These are phyloP conservation scores for Tagetes patula DNA, from an alignment of 129 eudicot species.

Conservation along the genomic window DNA sequence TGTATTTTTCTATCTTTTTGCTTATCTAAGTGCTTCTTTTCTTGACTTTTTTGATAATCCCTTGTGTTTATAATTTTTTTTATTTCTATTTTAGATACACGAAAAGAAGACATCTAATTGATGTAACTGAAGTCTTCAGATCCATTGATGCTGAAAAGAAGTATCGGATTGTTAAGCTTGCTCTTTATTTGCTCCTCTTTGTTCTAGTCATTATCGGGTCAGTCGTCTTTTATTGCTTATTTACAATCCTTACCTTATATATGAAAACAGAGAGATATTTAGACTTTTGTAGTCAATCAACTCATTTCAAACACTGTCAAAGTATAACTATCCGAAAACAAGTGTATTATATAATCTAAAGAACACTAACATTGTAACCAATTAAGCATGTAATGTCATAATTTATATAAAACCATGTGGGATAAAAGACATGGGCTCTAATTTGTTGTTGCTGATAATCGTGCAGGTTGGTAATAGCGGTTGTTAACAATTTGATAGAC, in stretches of 20 bases:
- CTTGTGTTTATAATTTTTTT: not conserved
- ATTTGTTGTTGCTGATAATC: conserved; percentile 18
- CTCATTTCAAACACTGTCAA: not conserved
- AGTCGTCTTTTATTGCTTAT: conserved; percentile 14
- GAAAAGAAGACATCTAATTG: conserved; percentile 69
- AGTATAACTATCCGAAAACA: not conserved
- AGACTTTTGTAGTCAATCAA: not conserved
- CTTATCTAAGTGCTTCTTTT: not conserved
- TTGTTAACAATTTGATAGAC: conserved; percentile 45
- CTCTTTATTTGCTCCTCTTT: conserved; percentile 57
- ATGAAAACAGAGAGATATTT: not conserved
- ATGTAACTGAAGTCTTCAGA: conserved; percentile 81
- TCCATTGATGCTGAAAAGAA: conserved; percentile 62
- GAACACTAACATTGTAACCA: not conserved
- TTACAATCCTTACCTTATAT: not conserved
- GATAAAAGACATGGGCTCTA: not conserved
- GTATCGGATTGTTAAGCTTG: conserved; percentile 61
- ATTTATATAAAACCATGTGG: not conserved
- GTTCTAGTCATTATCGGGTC: conserved; percentile 70
- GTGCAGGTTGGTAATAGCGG: conserved; percentile 48
- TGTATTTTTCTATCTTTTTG: not conserved
- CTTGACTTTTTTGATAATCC: not conserved
- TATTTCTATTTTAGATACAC: conserved; percentile 50
- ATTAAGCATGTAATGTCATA: not conserved
- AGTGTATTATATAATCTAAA: not conserved